phyloP scores from a whole-genome alignment of 176 grass and related monocot species.

The sorghum (Sorghum bicolor) region DNA sequence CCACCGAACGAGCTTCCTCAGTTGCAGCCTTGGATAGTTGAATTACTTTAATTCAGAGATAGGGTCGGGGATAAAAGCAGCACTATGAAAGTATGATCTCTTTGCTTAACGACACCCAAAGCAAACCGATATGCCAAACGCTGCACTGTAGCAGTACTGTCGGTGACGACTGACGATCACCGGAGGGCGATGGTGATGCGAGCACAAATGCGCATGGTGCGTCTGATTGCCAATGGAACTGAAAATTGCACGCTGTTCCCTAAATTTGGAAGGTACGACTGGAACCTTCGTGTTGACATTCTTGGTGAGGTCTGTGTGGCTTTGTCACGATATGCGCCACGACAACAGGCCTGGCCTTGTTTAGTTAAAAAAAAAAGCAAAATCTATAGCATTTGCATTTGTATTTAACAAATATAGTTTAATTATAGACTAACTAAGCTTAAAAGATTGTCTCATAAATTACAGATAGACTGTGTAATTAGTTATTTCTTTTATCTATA shows the following conservation, averaged over 20 bases:
- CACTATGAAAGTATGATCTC: background rate
- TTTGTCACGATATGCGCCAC: background rate
- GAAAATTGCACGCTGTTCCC: background rate
- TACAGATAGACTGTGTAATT: too few relatives aligned
- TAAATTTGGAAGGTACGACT: background rate
- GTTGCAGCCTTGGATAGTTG: constrained; percentile 8
- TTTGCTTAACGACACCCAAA: constrained; percentile 7
- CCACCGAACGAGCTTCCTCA: background rate
- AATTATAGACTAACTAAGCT: too few relatives aligned
- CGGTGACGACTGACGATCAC: background rate
- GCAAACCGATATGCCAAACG: background rate
- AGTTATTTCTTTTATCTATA: too few relatives aligned
- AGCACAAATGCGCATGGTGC: background rate
- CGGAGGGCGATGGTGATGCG: background rate
- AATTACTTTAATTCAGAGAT: background rate
- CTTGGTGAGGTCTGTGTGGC: background rate
- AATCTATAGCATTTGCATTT: too few relatives aligned
- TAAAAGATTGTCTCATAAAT: too few relatives aligned
- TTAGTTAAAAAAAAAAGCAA: too few relatives aligned
- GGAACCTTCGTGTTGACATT: background rate
- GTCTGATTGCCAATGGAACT: background rate
- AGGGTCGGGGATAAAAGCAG: background rate
- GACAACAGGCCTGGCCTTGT: too few relatives aligned
- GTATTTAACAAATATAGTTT: too few relatives aligned
- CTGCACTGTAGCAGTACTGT: background rate